Base-by-base conservation (phyloP, 805 yeast genomes). In the Scheffersomyces coipomensis region DNA sequence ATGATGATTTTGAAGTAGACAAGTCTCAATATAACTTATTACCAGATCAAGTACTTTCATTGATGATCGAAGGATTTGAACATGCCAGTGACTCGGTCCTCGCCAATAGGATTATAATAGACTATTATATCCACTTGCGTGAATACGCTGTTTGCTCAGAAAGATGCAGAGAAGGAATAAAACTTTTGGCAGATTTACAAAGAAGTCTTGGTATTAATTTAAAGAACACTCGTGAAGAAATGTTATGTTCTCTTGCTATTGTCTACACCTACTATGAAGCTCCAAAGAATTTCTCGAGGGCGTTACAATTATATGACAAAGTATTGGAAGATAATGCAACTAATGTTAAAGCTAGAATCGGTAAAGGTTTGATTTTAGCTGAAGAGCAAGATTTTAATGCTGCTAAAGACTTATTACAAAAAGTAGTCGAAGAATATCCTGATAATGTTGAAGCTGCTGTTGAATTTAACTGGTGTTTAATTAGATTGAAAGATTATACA, bases 251-350 rank as follows among this genome's bases (percentile, higher is more conserved):
- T 18, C 68, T 87, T 39, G 98, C 93, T 0, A 76, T 81, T 0
- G 74, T 85, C 1, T 87, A 89, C 54, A 86, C 95, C 0, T 84
- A 87, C 54, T 76, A 82, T 53, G 96, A 91, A 57, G 85, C 97
- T 0, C 99, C 98, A 9, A 88, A 88, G 59, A 86, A 91, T 60
- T 88, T 79, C 53, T 70, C 77, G 2, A 71, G 82, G 19, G 98
- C 99, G 0, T 55, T 84, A 21, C 78, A 78, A 35, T 59, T 89
- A 12, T 93, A 84, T 58, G 84, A 85, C 26, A 64, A 69, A 18
- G 78, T 89, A 3, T 66, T 88, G 19, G 46, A 44, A 13, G 52
- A 51, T 3, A 66, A 63, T 41, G 72, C 75, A 4, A 51, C 58
- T 4, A 78, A 81, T 49, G 62, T 74, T 4, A 73, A 71, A 34